phyloP scores from a whole-genome alignment of 805 yeast genomes.

The Yarrowia bubula region DNA sequence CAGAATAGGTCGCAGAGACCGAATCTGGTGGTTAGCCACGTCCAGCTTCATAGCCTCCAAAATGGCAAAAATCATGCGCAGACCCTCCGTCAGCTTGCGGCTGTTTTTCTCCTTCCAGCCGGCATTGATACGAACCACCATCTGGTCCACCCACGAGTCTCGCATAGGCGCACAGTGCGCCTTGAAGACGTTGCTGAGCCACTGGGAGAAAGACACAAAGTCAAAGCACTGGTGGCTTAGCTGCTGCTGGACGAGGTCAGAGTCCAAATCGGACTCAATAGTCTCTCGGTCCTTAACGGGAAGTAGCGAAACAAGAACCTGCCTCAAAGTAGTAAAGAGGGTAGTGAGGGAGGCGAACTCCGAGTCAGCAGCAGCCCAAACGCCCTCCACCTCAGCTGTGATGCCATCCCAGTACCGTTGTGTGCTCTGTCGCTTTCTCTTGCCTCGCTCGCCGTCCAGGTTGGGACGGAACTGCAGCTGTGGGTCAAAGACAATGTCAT shows the following conservation, averaged over 20 bases:
- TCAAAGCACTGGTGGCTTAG: conserved; percentile 61
- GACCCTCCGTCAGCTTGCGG: conserved; percentile 61
- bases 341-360: conserved; percentile 54
- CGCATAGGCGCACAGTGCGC: conserved; percentile 96
- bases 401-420: conserved; percentile 84
- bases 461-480: conserved; percentile 88
- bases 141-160: conserved; percentile 82
- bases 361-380: neutral
- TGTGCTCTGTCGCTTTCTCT: conserved; percentile 67
- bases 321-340: conserved; percentile 73
- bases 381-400: conserved; percentile 58
- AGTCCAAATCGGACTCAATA: conserved; percentile 71
- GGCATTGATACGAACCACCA: conserved; percentile 56
- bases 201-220: conserved; percentile 64
- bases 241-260: conserved; percentile 74
- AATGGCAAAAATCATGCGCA: conserved; percentile 73
- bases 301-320: conserved; percentile 67
- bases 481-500: conserved; percentile 90
- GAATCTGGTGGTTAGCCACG: conserved; percentile 90
- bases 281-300: conserved; percentile 71
- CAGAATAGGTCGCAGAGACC: conserved; percentile 77
- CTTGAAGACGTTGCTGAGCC: conserved; percentile 77
- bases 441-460: conserved; percentile 86
- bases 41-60: conserved; percentile 93
- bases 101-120: conserved; percentile 48